Evolutionary conservation across 2,329 filamentous ascomycete genomes (phyloP).

Genomic region (Epichloe bromicola): DNA sequence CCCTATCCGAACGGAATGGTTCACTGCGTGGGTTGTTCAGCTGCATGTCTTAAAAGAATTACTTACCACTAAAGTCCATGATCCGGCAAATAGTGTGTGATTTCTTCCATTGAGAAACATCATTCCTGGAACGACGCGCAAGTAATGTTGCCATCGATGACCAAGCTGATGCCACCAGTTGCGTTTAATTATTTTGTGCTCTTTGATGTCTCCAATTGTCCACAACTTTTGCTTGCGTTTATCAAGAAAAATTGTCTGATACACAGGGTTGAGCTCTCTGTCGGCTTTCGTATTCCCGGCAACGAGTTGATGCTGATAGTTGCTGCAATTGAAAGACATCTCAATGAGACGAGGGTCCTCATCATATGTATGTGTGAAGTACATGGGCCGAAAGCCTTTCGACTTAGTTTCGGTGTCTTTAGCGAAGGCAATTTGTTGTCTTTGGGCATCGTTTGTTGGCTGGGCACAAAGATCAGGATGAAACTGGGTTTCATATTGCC

Average conservation of each 20-base stretch:
- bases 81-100: conserved; percentile 48
- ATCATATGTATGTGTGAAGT: conserved; percentile 48
- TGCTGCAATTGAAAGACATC: conserved; percentile 64
- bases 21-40: background rate
- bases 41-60: background rate
- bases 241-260: conserved; percentile 57
- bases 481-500: conserved; percentile 53
- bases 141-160: conserved; percentile 50
- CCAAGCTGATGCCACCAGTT: conserved; percentile 60
- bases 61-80: conserved; percentile 54
- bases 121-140: conserved; percentile 55
- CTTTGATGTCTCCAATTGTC: conserved; percentile 45
- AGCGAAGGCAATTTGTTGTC: conserved; percentile 26
- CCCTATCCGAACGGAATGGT: too few relatives aligned
- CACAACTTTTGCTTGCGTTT: conserved; percentile 42
- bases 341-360: conserved; percentile 45
- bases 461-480: conserved; percentile 35
- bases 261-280: conserved; percentile 43
- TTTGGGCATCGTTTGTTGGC: conserved; percentile 27
- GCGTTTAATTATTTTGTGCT: conserved; percentile 45
- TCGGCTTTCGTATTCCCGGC: conserved; percentile 12
- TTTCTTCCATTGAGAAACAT: conserved; percentile 58
- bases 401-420: conserved; percentile 34
- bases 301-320: conserved; percentile 62
- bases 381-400: conserved; percentile 50